Conservation (phyloP, 805 yeast species). For the Candida peoriensis region DNA sequence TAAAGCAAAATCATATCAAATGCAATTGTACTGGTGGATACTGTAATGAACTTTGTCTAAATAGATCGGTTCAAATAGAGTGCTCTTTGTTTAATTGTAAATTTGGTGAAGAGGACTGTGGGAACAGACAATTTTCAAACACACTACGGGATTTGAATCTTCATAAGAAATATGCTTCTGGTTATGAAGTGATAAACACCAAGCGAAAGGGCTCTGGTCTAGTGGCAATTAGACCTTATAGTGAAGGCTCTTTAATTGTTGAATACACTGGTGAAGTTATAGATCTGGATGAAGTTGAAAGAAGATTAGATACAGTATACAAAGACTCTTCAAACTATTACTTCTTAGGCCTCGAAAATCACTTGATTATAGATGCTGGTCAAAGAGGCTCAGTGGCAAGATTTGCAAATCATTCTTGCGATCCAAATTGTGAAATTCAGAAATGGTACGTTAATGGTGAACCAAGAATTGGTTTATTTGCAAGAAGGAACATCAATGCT, state of each 20-base stretch:
- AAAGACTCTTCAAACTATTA: constrained; percentile 31
- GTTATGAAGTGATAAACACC: constrained; percentile 31
- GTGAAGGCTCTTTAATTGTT: constrained; percentile 35
- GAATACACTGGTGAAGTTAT: constrained; percentile 49
- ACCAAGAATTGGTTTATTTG: constrained; percentile 43
- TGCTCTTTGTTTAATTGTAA: constrained; percentile 30
- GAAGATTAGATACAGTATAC: constrained; percentile 31
- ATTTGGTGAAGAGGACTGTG: constrained; percentile 28
- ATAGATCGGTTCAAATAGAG: constrained; percentile 28
- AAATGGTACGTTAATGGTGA: constrained; percentile 42
- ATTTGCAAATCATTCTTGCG: constrained; percentile 46
- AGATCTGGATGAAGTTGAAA: constrained; percentile 32
- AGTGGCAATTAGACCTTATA: constrained; percentile 31
- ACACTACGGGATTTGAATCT: constrained; percentile 13
- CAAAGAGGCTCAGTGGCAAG: constrained; percentile 43
- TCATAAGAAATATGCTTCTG: constrained; percentile 20
- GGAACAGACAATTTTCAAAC: constrained; percentile 31
- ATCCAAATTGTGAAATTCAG: constrained; percentile 44
- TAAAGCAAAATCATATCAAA: neutral
- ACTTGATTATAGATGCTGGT: constrained; percentile 40
- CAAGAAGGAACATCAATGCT: constrained; percentile 29
- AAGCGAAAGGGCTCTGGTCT: constrained; percentile 40
- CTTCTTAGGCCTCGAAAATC: constrained; percentile 37
- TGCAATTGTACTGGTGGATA: constrained; percentile 19
- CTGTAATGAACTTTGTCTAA: constrained; percentile 32